Percentiles rank a stretch among this genome's conserved stretches.
phyloP scores from a whole-genome alignment of 1,139 yeast genomes.

The Sugiyamaella neomexicana region DNA sequence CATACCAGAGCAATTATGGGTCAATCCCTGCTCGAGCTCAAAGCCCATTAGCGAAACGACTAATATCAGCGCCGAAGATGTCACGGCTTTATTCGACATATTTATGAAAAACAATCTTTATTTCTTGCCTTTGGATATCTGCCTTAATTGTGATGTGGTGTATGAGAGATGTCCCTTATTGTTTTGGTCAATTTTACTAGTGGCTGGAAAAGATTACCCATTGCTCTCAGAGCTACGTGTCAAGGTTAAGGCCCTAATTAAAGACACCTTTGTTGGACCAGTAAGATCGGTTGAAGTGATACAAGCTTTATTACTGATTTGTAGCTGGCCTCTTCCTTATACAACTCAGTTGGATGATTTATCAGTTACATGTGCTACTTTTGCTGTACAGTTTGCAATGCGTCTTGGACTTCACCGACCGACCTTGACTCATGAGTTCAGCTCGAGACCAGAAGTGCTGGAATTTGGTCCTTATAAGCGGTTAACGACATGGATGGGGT shows the following conservation, averaged over 20 bases:
- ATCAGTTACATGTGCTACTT: conserved; percentile 13
- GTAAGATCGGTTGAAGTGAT: conserved; percentile 18
- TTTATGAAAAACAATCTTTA: conserved; percentile 13
- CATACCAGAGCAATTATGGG: conserved; percentile 14
- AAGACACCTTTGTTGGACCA: conserved; percentile 9
- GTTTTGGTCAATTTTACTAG: conserved; percentile 17
- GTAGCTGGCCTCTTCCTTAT: conserved; percentile 20
- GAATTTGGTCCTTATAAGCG: conserved; percentile 14
- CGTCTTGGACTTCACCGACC: conserved; percentile 16
- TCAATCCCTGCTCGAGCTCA: conserved; percentile 6
- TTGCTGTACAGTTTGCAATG: conserved; percentile 10
- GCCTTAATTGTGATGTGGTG: conserved; percentile 16
- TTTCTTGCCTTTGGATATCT: conserved; percentile 17
- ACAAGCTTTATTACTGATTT: conserved; percentile 17
- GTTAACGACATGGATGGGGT: conserved; percentile 21
- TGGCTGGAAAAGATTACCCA: conserved; percentile 16
- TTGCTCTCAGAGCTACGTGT: conserved; percentile 8
- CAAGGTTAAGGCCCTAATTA: conserved; percentile 4
- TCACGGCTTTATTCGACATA: conserved; percentile 13
- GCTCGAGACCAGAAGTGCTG: conserved; percentile 13
- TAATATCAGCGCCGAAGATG: conserved; percentile 9
- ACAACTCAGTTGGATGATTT: conserved; percentile 13
- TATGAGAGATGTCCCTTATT: conserved; percentile 16
- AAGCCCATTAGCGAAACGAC: background rate
- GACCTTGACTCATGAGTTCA: conserved; percentile 2